Evolutionary conservation across 2,329 filamentous ascomycete species (phyloP).

Genomic region (Penicillium sp.): DNA sequence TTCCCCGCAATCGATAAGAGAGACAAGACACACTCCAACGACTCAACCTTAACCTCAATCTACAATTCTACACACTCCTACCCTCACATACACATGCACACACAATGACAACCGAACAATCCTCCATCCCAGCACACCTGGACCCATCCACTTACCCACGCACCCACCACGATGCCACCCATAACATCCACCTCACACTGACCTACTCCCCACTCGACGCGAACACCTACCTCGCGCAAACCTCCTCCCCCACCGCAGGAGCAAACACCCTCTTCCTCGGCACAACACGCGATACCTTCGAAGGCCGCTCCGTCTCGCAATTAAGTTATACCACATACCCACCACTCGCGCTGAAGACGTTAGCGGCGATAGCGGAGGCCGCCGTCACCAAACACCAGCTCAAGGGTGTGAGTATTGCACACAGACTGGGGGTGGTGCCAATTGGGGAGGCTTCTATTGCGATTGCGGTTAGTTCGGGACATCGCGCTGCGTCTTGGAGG

Average conservation of each 20-base stretch:
- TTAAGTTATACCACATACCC: slow-evolving; percentile 55
- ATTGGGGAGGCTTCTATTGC: slow-evolving; percentile 93
- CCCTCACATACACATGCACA: slow-evolving; percentile 5
- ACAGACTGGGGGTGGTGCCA: slow-evolving; percentile 83
- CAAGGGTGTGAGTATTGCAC: slow-evolving; percentile 77
- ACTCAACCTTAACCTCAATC: neutral
- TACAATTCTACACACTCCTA: neutral
- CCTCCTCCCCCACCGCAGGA: slow-evolving; percentile 50
- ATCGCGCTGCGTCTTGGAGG: slow-evolving; percentile 83
- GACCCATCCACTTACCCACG: slow-evolving; percentile 51
- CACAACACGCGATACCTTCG: slow-evolving; percentile 53
- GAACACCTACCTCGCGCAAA: slow-evolving; percentile 40
- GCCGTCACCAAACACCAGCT: slow-evolving; percentile 66
- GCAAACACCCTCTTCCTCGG: slow-evolving; percentile 56
- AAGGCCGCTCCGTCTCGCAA: slow-evolving; percentile 48
- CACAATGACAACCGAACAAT: slow-evolving; percentile 25
- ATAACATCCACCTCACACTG: slow-evolving; percentile 51
- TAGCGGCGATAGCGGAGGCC: slow-evolving; percentile 47
- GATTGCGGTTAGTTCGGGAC: slow-evolving; percentile 82
- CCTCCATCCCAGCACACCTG: slow-evolving; percentile 39
- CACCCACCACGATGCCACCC: slow-evolving; percentile 35
- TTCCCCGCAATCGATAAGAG: slow-evolving; percentile 36
- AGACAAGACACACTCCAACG: neutral
- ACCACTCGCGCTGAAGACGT: slow-evolving; percentile 49
- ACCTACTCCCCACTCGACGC: slow-evolving; percentile 50